Conservation (phyloP, 2,329 filamentous ascomycete genomes). For the Fusarium circinatum region DNA sequence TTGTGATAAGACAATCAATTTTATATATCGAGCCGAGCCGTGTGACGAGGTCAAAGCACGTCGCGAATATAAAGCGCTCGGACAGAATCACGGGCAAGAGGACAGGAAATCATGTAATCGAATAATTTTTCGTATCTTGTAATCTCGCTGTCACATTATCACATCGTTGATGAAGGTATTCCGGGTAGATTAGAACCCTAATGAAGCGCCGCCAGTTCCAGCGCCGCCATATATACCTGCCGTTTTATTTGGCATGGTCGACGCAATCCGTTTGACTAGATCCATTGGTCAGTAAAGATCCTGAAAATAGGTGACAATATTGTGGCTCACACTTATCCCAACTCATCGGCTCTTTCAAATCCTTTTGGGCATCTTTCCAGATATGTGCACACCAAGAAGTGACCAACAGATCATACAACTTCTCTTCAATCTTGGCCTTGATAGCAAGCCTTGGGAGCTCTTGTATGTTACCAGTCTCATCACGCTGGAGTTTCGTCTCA, state of each 20-base stretch:
- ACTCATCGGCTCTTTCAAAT: conserved; percentile 36
- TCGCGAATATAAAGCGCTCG: neutral
- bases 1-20: conserved; percentile 1
- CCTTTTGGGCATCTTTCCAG: conserved; percentile 41
- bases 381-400: conserved; percentile 45
- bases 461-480: conserved; percentile 23
- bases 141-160: neutral
- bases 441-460: conserved; percentile 40
- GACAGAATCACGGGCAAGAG: neutral
- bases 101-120: neutral
- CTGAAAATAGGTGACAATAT: neutral
- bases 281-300: neutral
- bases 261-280: conserved; percentile 22
- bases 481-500: conserved; percentile 39
- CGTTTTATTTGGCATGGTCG: neutral
- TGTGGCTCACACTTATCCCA: conserved; percentile 41
- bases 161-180: neutral
- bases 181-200: neutral
- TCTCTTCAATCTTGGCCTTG: conserved; percentile 35
- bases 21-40: neutral
- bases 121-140: neutral
- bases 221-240: neutral
- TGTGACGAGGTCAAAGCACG: neutral
- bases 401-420: conserved; percentile 44
- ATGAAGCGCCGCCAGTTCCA: neutral